A percentile compares a stretch with the other conserved stretches of the same genome.
Evolutionary conservation across 2,329 filamentous ascomycete genomes (phyloP).

Genomic region (Penicillium corylophilum): DNA sequence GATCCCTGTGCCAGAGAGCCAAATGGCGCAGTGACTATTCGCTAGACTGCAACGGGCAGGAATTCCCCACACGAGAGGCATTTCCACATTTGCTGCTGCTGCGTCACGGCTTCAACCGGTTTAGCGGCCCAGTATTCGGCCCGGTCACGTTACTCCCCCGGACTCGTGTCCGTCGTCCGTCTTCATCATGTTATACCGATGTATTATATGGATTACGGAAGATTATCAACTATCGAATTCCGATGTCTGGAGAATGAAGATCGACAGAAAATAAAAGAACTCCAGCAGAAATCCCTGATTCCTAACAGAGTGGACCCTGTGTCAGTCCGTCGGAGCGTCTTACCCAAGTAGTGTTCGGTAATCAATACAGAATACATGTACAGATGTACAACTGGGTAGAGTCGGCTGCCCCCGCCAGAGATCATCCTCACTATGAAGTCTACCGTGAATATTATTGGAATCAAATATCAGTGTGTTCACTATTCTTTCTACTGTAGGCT

Average conservation of each 20-base stretch:
- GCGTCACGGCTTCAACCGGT: slow-evolving; percentile 5
- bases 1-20: slow-evolving; percentile 4
- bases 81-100: slow-evolving; percentile 17
- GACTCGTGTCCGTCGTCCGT: slow-evolving; percentile 3
- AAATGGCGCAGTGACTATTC: slow-evolving; percentile 3
- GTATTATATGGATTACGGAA: too few species aligned
- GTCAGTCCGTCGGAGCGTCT: background rate
- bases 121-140: slow-evolving; percentile 16
- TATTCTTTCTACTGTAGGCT: too few species aligned
- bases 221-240: too few species aligned
- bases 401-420: background rate
- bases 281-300: background rate
- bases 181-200: background rate
- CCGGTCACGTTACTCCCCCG: slow-evolving; percentile 19
- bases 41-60: slow-evolving; percentile 7
- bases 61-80: slow-evolving; percentile 23
- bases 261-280: background rate
- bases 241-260: background rate
- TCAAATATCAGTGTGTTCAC: too few species aligned
- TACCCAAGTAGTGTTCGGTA: background rate
- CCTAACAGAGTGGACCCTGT: background rate
- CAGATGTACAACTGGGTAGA: background rate
- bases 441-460: too few species aligned
- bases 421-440: too few species aligned
- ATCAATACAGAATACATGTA: background rate